Conservation (phyloP, 208 protist genomes). For the Tritrichomonas musculus region DNA sequence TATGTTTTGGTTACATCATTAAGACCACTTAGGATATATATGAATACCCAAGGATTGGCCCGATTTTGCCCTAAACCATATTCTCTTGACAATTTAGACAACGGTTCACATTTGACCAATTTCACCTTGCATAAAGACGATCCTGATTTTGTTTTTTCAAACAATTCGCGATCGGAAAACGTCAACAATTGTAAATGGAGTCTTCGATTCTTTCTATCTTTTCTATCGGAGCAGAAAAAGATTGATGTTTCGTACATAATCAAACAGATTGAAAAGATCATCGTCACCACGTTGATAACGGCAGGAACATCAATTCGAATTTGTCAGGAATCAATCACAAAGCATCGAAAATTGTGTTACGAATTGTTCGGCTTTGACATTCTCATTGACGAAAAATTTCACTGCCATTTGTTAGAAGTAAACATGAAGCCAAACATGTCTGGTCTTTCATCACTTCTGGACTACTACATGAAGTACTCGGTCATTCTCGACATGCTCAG, state of each 20-base stretch:
- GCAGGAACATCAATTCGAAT: conserved; percentile 39
- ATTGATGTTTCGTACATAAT: conserved; percentile 5
- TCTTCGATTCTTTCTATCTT: background rate
- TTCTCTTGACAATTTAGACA: background rate
- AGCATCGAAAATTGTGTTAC: conserved; percentile 62
- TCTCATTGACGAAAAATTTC: conserved; percentile 73
- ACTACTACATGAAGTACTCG: background rate
- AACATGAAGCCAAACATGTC: conserved; percentile 58
- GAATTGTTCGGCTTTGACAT: conserved; percentile 89
- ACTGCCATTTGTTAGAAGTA: conserved; percentile 86
- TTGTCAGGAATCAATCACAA: background rate
- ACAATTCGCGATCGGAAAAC: background rate
- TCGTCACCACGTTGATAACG: background rate
- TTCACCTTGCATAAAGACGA: background rate
- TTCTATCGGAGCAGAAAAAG: background rate
- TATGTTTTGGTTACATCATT: conserved; percentile 35
- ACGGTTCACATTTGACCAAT: conserved; percentile 42
- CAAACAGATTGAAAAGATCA: background rate
- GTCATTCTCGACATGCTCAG: background rate
- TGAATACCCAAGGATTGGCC: conserved; percentile 25
- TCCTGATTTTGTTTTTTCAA: background rate
- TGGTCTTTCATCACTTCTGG: background rate
- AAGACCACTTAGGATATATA: conserved; percentile 1
- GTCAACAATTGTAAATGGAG: conserved; percentile 29
- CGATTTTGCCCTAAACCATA: background rate